Evolutionary conservation across 2,329 filamentous ascomycete species (phyloP), one percentile per base, ranked within the genome.

Genomic region (Arthrinium phaeospermum): DNA sequence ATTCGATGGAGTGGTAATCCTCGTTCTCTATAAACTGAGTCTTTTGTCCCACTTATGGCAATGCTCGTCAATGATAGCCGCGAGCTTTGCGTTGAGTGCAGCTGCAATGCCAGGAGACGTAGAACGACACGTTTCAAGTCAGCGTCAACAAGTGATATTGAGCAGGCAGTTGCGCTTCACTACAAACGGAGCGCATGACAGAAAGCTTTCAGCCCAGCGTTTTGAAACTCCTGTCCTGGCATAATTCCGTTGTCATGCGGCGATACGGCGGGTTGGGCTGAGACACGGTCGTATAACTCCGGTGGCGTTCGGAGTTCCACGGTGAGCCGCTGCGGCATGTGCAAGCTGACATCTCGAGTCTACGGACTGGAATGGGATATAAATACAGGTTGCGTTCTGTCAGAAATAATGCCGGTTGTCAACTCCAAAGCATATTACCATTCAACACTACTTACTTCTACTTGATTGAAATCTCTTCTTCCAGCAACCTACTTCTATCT

Each of bases 271-370:
- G 10, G 4, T 41, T 41, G 6, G 3, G 19, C 6, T 41, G 19
- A 41, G 30, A 41, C 57, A 24, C n/a, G 34, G 34, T 64, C 41
- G 57, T 24, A 64, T 41, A 69, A 69, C 67, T 69, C 67, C 67
- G 67, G 67, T 69, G 45, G 67, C 47, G 27, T 22, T 37, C 67
- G 67, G 67, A 69, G 67, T 46, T 69, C 27, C 5, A 69, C 45
- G 27, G 7, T 34, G 16, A 14, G 34, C 45, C 45, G 37, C 14
- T 8, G 13, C 27, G 6, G 27, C 45, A 46, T 49, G 45, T 37
- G 67, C 19, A 19, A n/a, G 19, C 34, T n/a, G 45, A 37, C 24
- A 24, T 41, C 34, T 64, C 34, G 16, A 34, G 67, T 49, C 2
- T n/a, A 47, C 27, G 6, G 2, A n/a, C 27, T 24, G 44, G 1